These are phyloP conservation scores for Fomitiporia mediterranea DNA, from an alignment of 1,284 basidiomycete species.

Conservation along the genomic window DNA sequence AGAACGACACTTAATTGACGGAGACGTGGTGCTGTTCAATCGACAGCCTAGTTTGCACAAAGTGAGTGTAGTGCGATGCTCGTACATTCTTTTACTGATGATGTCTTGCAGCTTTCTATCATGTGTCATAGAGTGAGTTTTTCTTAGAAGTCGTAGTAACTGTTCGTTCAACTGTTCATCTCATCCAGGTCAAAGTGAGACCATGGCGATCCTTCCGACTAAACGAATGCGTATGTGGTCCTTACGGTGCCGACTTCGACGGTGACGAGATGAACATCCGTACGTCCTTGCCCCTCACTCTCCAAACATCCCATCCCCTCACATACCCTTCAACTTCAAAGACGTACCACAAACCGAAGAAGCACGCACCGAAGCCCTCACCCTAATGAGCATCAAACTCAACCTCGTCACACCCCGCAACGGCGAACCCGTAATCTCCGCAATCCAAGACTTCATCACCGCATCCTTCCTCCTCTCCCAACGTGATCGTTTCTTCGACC, in stretches of 20 bases:
- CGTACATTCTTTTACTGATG: too few relatives aligned
- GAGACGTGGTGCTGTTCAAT: constrained; percentile 98
- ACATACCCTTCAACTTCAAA: constrained; percentile 32
- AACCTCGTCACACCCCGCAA: constrained; percentile 97
- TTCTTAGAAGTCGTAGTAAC: not conserved
- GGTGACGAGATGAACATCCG: constrained; percentile 99
- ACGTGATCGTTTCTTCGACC: constrained; percentile 91
- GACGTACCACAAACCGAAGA: constrained; percentile 99
- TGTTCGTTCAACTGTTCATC: constrained; percentile 1
- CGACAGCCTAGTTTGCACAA: constrained; percentile 98
- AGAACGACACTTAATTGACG: constrained; percentile 93
- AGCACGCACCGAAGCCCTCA: constrained; percentile 94
- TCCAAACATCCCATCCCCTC: not conserved
- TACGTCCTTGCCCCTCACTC: constrained; percentile 37
- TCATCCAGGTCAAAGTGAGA: constrained; percentile 72
- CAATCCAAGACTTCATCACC: constrained; percentile 98
- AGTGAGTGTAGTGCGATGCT: too few relatives aligned
- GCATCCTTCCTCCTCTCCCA: constrained; percentile 94
- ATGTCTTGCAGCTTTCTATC: constrained; percentile 78
- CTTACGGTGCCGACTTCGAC: constrained; percentile 99
- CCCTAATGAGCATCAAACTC: constrained; percentile 97
- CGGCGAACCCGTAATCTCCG: constrained; percentile 97
- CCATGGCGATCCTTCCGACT: constrained; percentile 98
- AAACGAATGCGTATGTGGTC: constrained; percentile 99
- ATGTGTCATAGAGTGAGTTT: constrained; percentile 90